Evolutionary conservation across 129 eudicot species (phyloP), one percentile per base, ranked within the genome.

Genomic region (Artemisia tridentata): DNA sequence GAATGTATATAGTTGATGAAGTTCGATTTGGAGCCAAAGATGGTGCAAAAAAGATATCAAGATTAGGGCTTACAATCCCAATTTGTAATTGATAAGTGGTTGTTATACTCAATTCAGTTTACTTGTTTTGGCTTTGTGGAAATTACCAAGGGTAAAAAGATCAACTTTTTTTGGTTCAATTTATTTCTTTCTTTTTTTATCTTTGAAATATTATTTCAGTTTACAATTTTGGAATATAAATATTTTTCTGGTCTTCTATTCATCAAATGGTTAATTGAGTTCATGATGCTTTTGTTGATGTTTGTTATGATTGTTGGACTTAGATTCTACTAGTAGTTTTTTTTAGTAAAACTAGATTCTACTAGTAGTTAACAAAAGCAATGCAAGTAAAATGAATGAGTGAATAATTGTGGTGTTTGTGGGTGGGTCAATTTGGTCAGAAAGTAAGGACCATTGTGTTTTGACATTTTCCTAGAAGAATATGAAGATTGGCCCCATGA

Each of bases 41-140:
- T 23, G 60, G 13, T 62, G 70, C 14, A 50, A 6, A 14, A 58
- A 65, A 65, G 31, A 31, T 38, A 17, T 64, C 59, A 71, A 59
- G 52, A 15, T 63, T 80, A 46, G 81, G 81, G 78, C 49, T 72
- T 66, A 64, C 78, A 59, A 65, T 50, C 47, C 48, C 80, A 80
- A 80, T 57, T 38, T 80, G 77, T 75, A 75, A 71, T 71, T 71
- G 34, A 70, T 53, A 63, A 52, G 75, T 51, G 76, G 43, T 62
- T 69, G 77, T 34, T 47, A 69, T 65, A 67, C 72, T 53, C 51
- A 63, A 29, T 49, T 31, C 10, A 63, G 51, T 43, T 63, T 67
- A 38, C 46, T 69, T 21, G 72, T 59, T 59, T 56, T 56, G 51
- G 79, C 71, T 58, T 67, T 79, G 79, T 67, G 75, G 68, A 61